Conservation (phyloP, 768 basidiomycete genomes). For the Heimioporus sp. region DNA sequence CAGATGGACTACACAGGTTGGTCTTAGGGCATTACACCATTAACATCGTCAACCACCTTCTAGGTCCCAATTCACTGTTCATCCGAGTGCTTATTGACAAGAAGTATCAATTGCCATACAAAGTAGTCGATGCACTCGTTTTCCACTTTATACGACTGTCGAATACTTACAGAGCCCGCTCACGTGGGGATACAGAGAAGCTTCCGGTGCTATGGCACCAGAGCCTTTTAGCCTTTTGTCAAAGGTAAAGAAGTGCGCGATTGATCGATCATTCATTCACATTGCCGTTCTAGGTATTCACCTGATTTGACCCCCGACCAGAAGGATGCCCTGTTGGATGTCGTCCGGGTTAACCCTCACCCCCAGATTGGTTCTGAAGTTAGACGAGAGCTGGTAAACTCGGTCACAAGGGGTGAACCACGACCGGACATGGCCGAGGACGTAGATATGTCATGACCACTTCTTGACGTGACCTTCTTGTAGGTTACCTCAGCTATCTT, state of each 20-base stretch:
- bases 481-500: not conserved
- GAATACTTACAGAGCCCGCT: constrained; percentile 79
- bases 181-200: constrained; percentile 67
- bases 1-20: constrained; percentile 94
- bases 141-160: constrained; percentile 98
- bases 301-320: constrained; percentile 95
- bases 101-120: constrained; percentile 96
- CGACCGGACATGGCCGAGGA: constrained; percentile 64
- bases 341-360: constrained; percentile 83
- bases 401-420: constrained; percentile 82
- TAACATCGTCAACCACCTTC: not conserved
- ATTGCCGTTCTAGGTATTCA: constrained; percentile 63
- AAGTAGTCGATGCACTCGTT: constrained; percentile 94
- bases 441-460: constrained; percentile 52
- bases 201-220: constrained; percentile 99
- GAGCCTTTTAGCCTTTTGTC: constrained; percentile 89
- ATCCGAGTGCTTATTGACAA: constrained; percentile 97
- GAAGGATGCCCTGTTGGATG: constrained; percentile 95
- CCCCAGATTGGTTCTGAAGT: constrained; percentile 88
- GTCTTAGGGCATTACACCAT: constrained; percentile 1
- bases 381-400: constrained; percentile 84
- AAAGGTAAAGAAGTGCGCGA: constrained; percentile 57
- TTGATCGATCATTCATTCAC: constrained; percentile 1
- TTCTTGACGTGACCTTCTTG: not conserved
- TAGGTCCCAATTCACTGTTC: constrained; percentile 92